Conservation (phyloP, 208 protist species). For the Endotrypanum monterogeii region DNA sequence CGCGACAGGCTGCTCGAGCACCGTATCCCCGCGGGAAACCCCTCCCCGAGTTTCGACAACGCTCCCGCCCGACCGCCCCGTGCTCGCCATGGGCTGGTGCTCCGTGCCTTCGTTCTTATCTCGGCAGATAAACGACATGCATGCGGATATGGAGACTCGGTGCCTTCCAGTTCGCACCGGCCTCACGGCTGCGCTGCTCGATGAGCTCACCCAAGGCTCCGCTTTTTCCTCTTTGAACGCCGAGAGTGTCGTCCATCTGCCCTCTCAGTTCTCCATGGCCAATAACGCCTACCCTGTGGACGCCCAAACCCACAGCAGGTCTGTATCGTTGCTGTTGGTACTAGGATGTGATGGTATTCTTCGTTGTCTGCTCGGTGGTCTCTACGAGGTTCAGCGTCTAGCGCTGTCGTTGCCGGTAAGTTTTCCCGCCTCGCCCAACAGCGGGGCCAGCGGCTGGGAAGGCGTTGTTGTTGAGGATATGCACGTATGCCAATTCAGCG, state of each 20-base stretch:
- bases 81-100: constrained; percentile 35
- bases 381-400: constrained; percentile 53
- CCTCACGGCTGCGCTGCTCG: constrained; percentile 22
- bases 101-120: constrained; percentile 17
- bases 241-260: not conserved
- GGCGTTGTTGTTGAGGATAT: constrained; percentile 14
- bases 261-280: not conserved
- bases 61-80: constrained; percentile 18
- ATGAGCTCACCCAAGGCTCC: constrained; percentile 18
- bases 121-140: constrained; percentile 10
- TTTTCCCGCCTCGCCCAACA: not conserved
- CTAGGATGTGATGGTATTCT: constrained; percentile 52
- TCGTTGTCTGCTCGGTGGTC: constrained; percentile 56
- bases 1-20: not conserved
- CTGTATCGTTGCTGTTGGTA: constrained; percentile 50
- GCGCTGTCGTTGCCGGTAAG: constrained; percentile 6
- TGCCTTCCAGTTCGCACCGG: constrained; percentile 37
- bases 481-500: constrained; percentile 20
- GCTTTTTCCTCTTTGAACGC: not conserved
- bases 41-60: constrained; percentile 21
- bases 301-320: not conserved
- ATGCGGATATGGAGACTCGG: constrained; percentile 12
- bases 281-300: not conserved
- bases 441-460: constrained; percentile 8
- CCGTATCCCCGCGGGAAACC: not conserved